Evolutionary conservation across 2,329 filamentous ascomycete species (phyloP), one percentile per base, ranked within the genome.

Genomic region (Cercospora brassicicola): DNA sequence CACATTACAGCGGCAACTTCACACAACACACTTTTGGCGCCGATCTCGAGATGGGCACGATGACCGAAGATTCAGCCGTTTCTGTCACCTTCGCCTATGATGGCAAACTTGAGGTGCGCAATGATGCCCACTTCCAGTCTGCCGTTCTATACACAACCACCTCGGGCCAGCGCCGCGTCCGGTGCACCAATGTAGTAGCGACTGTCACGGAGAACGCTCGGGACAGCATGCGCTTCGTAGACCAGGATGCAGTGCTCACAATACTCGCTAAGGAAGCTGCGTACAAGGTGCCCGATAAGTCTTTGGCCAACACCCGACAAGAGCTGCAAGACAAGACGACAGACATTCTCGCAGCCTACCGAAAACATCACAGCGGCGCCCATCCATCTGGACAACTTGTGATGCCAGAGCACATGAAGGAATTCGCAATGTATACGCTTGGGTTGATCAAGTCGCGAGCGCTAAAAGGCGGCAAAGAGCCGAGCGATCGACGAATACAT

Each of bases 91-190:
- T 99, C 79, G 91, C 88, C 74, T 96, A 99, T 79, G 95, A 99
- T 77, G 95, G 95, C 68, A 98, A 98, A 70, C 87, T 99, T n/a
- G 95, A 99, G 80, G 85, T 93, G 4, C 97, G 97, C 81, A 86
- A 98, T 23, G 95, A 99, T 79, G 94, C 94, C 7, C 95, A 99
- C 81, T 99, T 99, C 86, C 95, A 99, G 79, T 93, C 92, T 23
- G 95, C 95, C 1, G 83, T 99, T 2, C 86, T 99, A 1, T 99
- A 99, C 81, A 99, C 95, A 0, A 96, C 94, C 4, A 91, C 93
- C 3, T 90, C 87, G 61, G 95, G 95, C 3, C 89, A 99, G 80
- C 89, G 95, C 59, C 87, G 95, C 64, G 95, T 99, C 59, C 87
- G 95, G 67, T 99, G 95, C 81, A 92, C 90, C 77, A 99, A 99